A percentile compares a stretch with the other conserved stretches of the same genome.
phyloP scores from a whole-genome alignment of 176 grass and related monocot genomes.

The Hsuehochloa calcarea region DNA sequence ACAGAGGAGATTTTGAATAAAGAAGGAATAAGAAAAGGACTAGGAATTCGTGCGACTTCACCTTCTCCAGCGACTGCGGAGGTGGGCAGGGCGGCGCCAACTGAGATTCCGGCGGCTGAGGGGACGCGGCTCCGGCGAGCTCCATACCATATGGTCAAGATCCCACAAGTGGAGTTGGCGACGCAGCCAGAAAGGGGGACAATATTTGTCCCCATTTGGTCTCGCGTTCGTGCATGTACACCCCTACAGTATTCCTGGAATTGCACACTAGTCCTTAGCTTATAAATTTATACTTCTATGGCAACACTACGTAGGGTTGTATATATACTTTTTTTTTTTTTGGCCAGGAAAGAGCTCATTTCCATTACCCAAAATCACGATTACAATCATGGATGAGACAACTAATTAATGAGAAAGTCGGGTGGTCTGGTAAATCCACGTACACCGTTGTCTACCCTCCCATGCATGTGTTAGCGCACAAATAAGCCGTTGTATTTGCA shows the following conservation, averaged over 20 bases:
- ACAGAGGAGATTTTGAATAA: background rate
- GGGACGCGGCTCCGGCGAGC: constrained; percentile 38
- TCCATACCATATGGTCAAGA: constrained; percentile 43
- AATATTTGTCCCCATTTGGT: constrained; percentile 38
- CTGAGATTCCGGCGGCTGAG: constrained; percentile 36
- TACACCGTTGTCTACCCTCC: no score
- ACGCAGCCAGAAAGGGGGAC: constrained; percentile 24
- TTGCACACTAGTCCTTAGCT: background rate
- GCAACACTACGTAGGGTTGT: background rate
- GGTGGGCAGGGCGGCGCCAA: constrained; percentile 27
- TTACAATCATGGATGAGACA: no score
- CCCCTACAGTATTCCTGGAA: background rate
- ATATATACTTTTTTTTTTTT: background rate
- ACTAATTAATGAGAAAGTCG: no score
- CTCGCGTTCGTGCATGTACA: background rate
- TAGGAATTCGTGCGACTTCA: background rate
- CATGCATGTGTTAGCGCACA: no score
- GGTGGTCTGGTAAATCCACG: no score
- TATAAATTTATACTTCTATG: background rate
- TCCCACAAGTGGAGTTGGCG: constrained; percentile 47
- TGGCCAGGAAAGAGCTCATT: no score
- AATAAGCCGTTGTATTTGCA: no score
- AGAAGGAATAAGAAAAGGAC: background rate
- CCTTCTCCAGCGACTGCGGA: constrained; percentile 37
- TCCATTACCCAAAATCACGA: no score